Evolutionary conservation across 1,284 basidiomycete genomes (phyloP).

Genomic region (Chalciporus sp.): DNA sequence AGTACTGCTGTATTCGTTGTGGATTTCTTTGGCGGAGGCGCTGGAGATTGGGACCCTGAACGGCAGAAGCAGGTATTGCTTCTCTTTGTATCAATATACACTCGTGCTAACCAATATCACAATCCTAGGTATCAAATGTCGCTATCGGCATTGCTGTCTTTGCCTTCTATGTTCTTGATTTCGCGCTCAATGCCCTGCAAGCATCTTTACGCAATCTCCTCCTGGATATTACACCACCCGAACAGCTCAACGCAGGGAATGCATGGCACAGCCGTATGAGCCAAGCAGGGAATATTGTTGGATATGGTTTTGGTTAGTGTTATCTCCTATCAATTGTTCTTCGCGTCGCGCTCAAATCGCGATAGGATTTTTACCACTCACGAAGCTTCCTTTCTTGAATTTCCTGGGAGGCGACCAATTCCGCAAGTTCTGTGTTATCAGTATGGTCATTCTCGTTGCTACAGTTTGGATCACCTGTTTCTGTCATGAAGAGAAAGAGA

Average conservation of each 20-base stretch:
- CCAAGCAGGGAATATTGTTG: constrained; percentile 92
- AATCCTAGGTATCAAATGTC: constrained; percentile 59
- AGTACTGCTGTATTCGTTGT: constrained; percentile 77
- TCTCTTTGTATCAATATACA: not conserved
- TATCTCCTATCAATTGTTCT: not conserved
- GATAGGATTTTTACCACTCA: constrained; percentile 83
- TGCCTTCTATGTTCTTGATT: constrained; percentile 93
- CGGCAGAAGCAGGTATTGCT: constrained; percentile 57
- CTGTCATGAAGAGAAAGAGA: constrained; percentile 76
- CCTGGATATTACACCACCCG: constrained; percentile 84
- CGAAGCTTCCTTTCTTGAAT: constrained; percentile 70
- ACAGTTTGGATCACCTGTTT: constrained; percentile 90
- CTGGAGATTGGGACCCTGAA: constrained; percentile 89
- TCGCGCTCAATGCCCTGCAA: constrained; percentile 93
- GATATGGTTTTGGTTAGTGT: constrained; percentile 80
- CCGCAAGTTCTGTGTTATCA: constrained; percentile 91
- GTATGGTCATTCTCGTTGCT: constrained; percentile 74
- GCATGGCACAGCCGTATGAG: constrained; percentile 99
- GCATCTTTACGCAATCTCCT: constrained; percentile 91
- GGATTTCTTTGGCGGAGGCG: constrained; percentile 74
- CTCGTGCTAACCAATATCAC: not conserved
- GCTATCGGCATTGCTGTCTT: constrained; percentile 88
- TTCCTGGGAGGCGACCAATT: constrained; percentile 94
- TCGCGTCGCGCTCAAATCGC: not conserved
- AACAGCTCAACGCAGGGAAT: constrained; percentile 89